Percentiles rank a stretch among this genome's conserved stretches.
These are phyloP conservation scores for Phytophthora citricola DNA, from an alignment of 352 stramenopile genomes.

Conservation along the genomic window DNA sequence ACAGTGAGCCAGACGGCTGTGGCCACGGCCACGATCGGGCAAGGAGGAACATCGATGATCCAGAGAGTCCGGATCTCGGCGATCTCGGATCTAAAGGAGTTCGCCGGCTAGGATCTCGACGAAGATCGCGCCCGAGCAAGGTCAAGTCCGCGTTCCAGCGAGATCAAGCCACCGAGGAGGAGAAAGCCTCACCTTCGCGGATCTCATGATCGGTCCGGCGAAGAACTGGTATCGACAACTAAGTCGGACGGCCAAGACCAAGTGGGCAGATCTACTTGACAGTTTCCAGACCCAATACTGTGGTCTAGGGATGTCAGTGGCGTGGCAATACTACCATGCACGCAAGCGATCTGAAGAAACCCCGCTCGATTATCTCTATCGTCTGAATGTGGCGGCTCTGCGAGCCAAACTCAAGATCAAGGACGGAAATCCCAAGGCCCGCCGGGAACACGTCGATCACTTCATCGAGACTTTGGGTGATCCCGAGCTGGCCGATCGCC, in stretches of 20 bases:
- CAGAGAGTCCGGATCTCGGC: too few relatives aligned
- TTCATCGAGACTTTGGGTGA: conserved; percentile 25
- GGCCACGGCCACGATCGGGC: too few relatives aligned
- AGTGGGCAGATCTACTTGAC: neutral
- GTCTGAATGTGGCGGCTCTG: conserved; percentile 1
- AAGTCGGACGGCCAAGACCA: neutral
- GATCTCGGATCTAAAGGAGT: too few relatives aligned
- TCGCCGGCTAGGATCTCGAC: too few relatives aligned
- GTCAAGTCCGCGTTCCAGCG: too few relatives aligned
- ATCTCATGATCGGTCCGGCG: neutral
- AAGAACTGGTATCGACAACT: conserved; percentile 10
- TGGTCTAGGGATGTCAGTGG: neutral
- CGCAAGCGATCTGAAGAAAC: conserved; percentile 1
- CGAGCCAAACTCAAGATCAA: conserved; percentile 12
- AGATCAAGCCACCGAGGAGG: too few relatives aligned
- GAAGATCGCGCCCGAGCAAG: too few relatives aligned
- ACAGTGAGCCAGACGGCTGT: too few relatives aligned
- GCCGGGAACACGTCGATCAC: neutral
- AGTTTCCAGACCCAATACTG: conserved; percentile 12
- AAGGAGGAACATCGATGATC: too few relatives aligned
- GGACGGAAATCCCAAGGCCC: neutral
- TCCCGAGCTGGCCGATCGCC: neutral
- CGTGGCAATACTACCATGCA: conserved; percentile 12
- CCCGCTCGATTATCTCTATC: conserved; percentile 12
- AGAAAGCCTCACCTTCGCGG: too few relatives aligned